Base-by-base conservation (phyloP, 2,329 filamentous ascomycete genomes). In the Aspergillus amoenus region DNA sequence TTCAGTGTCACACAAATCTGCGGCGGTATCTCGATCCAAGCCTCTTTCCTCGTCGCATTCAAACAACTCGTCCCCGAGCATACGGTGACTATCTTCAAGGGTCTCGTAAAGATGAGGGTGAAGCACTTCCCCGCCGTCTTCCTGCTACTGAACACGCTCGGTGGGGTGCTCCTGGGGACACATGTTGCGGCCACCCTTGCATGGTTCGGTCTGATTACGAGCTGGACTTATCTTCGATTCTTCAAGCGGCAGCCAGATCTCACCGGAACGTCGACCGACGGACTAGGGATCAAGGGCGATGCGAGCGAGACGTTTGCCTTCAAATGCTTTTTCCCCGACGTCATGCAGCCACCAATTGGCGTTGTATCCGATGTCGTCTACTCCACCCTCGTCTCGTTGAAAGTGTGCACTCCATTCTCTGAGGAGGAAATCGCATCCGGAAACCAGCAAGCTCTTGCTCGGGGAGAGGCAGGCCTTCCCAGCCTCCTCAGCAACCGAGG, bases 11-110 rank as follows among this genome's bases (percentile, higher is more conserved):
- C 89, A 45, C 88, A 90, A 62, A 90, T 97, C 70, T 90, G 90
- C 66, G 94, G 94, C 66, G 93, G 92, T 55, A 88, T 96, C 62
- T 87, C 93, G 15, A 81, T 97, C 57, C 93, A 97, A 75, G 92
- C 94, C 46, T 88, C 90, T 60, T 97, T 97, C 79, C 89, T 99
- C 60, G 91, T 97, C 67, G 91, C 93, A 54, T 96, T 97, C 78
- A 97, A 96, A 78, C 94, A 99, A 76, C 90, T 99, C 49, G 89
- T 97, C 37, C 94, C 94, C 21, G 93, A 96, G 61, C 94, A 99
- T 75, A 99, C 94, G 11, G 93, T 97, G 52, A 94, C 93, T 4
- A 85, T 99, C 57, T 93, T 96, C 79, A 89, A 89, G 63, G 92
- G 92, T 62, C 79, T 96, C 60, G 73, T 97, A 58, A 96, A 94